A percentile compares a stretch with the other conserved stretches of the same genome.
Evolutionary conservation across 1,284 basidiomycete genomes (phyloP).

Genomic region (Sphagnurus paluster): DNA sequence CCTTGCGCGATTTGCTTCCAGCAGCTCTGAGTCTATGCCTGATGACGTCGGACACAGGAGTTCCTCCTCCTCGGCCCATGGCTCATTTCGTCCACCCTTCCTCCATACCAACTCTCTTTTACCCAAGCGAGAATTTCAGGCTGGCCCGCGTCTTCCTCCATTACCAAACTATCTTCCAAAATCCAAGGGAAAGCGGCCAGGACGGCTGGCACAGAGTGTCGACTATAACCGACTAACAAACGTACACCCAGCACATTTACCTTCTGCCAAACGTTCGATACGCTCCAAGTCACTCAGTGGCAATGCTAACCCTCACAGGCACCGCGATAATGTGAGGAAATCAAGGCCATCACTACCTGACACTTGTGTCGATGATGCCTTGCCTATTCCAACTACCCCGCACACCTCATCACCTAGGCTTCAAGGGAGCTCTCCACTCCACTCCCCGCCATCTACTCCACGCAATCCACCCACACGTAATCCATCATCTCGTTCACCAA

Average conservation of each 20-base stretch:
- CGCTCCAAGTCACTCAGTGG: conserved; percentile 11
- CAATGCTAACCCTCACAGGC: not conserved
- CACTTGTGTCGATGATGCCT: conserved; percentile 9
- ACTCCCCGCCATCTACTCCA: not conserved
- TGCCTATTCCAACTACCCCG: not conserved
- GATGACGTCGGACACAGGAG: conserved; percentile 4
- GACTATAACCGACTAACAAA: conserved; percentile 3
- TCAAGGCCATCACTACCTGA: not conserved
- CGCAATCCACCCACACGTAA: too few species aligned
- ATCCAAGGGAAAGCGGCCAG: conserved; percentile 1
- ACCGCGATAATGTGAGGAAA: not conserved
- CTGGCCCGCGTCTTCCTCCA: not conserved
- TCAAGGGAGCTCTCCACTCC: conserved; percentile 1
- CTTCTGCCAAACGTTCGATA: conserved; percentile 2
- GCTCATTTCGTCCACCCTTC: conserved; percentile 9
- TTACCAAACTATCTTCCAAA: not conserved
- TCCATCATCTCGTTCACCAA: not conserved
- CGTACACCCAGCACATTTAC: not conserved
- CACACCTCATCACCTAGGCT: conserved; percentile 6
- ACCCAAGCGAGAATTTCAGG: not conserved
- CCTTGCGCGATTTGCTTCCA: conserved; percentile 3
- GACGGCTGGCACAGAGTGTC: conserved; percentile 3
- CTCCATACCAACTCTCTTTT: conserved; percentile 4
- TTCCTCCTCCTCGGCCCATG: conserved; percentile 4
- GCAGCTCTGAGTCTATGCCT: conserved; percentile 8